These are phyloP conservation scores for Paraglomus brasilianum DNA, from an alignment of 192 early-diverging fungal species.

Conservation along the genomic window DNA sequence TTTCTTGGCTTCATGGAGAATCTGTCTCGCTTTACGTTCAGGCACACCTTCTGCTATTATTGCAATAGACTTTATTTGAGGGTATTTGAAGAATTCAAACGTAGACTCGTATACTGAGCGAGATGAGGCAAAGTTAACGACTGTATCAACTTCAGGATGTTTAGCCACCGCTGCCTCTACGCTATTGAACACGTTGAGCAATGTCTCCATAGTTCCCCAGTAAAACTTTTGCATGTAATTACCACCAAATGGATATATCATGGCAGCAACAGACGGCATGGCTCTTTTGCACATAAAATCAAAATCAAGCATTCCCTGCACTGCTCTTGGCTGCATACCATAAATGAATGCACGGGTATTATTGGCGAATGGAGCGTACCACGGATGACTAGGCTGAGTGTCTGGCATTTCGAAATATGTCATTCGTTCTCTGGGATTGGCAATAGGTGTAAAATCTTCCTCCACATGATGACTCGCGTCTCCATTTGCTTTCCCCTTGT, in stretches of 20 bases:
- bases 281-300: slow-evolving; percentile 97
- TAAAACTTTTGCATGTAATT: slow-evolving; percentile 99
- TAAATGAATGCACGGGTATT: slow-evolving; percentile 91
- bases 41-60: slow-evolving; percentile 99
- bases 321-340: slow-evolving; percentile 98
- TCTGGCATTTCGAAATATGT: slow-evolving; percentile 58
- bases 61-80: slow-evolving; percentile 90
- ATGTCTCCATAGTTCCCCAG: slow-evolving; percentile 98
- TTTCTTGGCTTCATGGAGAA: slow-evolving; percentile 80
- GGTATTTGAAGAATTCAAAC: slow-evolving; percentile 76
- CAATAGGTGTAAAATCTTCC: slow-evolving; percentile 38
- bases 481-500: slow-evolving; percentile 33
- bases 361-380: slow-evolving; percentile 68
- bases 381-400: slow-evolving; percentile 16
- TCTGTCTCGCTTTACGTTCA: slow-evolving; percentile 90
- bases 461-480: slow-evolving; percentile 32
- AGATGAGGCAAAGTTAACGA: slow-evolving; percentile 98
- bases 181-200: slow-evolving; percentile 90
- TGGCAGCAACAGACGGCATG: slow-evolving; percentile 92
- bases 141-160: slow-evolving; percentile 91
- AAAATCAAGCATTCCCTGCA: slow-evolving; percentile 99
- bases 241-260: slow-evolving; percentile 99
- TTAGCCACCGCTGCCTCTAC: slow-evolving; percentile 78
- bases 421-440: slow-evolving; percentile 47
- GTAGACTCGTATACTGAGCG: slow-evolving; percentile 93